Percentiles rank a stretch among this genome's conserved stretches.
phyloP scores from a whole-genome alignment of 2,329 filamentous ascomycete species.

The Coniosporium tulheliwenetii region DNA sequence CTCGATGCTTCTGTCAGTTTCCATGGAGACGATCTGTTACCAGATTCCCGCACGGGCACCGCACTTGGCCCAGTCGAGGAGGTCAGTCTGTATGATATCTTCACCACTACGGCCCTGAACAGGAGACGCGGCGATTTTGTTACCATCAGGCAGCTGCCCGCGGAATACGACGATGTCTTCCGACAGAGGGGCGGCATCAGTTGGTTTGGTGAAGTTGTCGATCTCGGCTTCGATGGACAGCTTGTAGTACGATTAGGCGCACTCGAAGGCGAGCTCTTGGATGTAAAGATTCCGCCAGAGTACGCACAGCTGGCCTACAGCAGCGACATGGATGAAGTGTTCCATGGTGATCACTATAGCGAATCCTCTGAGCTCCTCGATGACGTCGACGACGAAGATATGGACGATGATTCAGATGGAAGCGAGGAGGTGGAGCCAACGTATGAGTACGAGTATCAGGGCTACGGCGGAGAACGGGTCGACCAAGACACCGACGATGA shows the following conservation, averaged over 20 bases:
- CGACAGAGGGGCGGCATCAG: slow-evolving; percentile 11
- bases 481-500: slow-evolving; percentile 27
- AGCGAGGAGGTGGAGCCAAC: slow-evolving; percentile 15
- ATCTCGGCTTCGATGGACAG: slow-evolving; percentile 35
- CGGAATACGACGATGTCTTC: not conserved
- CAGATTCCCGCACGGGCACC: slow-evolving; percentile 25
- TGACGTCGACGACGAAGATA: not conserved
- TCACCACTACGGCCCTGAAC: slow-evolving; percentile 31
- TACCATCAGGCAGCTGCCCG: slow-evolving; percentile 21
- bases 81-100: slow-evolving; percentile 43
- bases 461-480: slow-evolving; percentile 19
- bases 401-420: slow-evolving; percentile 1
- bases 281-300: slow-evolving; percentile 34
- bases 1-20: slow-evolving; percentile 20
- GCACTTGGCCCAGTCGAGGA: slow-evolving; percentile 29
- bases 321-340: slow-evolving; percentile 1
- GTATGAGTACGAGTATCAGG: slow-evolving; percentile 22
- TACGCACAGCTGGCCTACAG: slow-evolving; percentile 31
- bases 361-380: too few relatives aligned
- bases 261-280: slow-evolving; percentile 25
- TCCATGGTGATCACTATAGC: not conserved
- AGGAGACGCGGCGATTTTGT: slow-evolving; percentile 38
- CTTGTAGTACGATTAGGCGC: slow-evolving; percentile 39
- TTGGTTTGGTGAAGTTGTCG: slow-evolving; percentile 43
- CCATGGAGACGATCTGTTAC: slow-evolving; percentile 18